phyloP scores from a whole-genome alignment of 2,329 filamentous ascomycete species.

The Cercospora zeina region DNA sequence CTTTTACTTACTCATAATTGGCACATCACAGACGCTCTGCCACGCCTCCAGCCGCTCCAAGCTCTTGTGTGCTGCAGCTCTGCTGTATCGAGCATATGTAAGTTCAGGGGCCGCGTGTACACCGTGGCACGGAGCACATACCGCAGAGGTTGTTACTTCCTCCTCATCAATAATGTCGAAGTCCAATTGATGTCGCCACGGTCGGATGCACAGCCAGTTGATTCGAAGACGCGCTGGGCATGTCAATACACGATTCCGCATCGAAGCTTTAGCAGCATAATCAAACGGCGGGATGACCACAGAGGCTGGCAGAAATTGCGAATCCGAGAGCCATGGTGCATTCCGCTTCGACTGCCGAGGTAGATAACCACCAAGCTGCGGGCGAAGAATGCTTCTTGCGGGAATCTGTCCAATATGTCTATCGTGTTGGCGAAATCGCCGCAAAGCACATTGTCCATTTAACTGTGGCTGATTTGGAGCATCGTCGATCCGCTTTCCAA shows the following conservation, averaged over 20 bases:
- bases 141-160: not conserved
- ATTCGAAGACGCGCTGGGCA: too few relatives aligned
- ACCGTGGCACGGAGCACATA: not conserved
- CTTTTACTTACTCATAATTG: not conserved
- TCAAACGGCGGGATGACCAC: too few relatives aligned
- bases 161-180: not conserved
- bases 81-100: not conserved
- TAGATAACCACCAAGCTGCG: not conserved
- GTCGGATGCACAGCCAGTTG: too few relatives aligned
- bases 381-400: not conserved
- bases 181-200: too few relatives aligned
- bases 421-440: not conserved
- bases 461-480: not conserved
- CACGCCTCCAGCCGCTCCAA: not conserved
- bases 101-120: not conserved
- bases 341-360: not conserved
- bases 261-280: too few relatives aligned
- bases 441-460: not conserved
- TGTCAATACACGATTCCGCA: too few relatives aligned
- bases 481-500: not conserved
- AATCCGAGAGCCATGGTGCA: too few relatives aligned
- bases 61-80: not conserved
- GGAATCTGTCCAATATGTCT: not conserved
- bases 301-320: too few relatives aligned
- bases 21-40: not conserved